Evolutionary conservation across 192 early-diverging fungal species (phyloP), one percentile per base, ranked within the genome.

Genomic region (Coemansia sp.): DNA sequence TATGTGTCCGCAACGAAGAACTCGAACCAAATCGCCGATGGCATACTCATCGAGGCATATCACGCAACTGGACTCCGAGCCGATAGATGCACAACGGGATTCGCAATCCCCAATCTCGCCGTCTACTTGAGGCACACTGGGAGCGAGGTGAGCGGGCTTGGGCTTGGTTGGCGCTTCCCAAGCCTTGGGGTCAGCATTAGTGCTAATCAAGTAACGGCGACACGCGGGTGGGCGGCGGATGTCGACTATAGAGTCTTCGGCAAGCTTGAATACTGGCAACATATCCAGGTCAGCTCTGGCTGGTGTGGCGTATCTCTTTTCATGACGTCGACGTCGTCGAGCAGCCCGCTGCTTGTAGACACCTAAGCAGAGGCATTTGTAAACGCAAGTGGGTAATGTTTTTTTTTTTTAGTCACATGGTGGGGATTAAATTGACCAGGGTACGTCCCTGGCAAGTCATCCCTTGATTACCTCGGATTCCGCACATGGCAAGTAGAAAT

Each of bases 21-120:
- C 81, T 15, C 92, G 87, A 39, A 93, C 78, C 10, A 60, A 31
- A 22, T 89, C 88, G 31, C 79, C 87, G 5, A 72, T 66, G 44
- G 69, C 65, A 62, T 89, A 92, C 29, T 87, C 87, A 46, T 86
- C 87, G n/a, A 92, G 75, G 69, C 92, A 93, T 20, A 93, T 76
- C 3, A 89, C 87, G 62, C 92, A 93, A 11, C 68, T 84, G 10
- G 87, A 70, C 2, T 57, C 65, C 11, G 44, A 62, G 22, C 50
- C 64, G 3, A 24, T 16, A 13, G 61, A 27, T 11, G 38, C 57
- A 36, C 16, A 18, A 7, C 31, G 57, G 0, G 68, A 46, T 5
- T 60, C 52, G 27, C 43, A 53, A 20, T 47, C 33, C 31, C 22
- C 24, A 12, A 9, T 43, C 33, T 47, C 50, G 39, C 33, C 27